Conservation (phyloP, 331 rosid species). For the Quercus phellos region DNA sequence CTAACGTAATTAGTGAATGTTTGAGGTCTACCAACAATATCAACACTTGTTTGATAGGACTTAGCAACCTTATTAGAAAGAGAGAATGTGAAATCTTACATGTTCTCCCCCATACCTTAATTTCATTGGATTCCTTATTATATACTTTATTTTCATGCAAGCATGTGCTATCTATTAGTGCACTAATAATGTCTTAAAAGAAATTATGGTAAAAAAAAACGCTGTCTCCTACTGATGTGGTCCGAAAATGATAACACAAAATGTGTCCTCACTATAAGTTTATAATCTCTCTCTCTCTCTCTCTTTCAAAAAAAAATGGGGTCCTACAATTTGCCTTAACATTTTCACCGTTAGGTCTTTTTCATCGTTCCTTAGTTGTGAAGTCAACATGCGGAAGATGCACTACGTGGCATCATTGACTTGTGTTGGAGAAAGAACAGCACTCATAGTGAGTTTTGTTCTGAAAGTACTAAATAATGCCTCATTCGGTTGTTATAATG, state of each 20-base stretch:
- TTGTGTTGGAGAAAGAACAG: constrained; percentile 35
- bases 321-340: constrained; percentile 25
- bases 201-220: constrained; percentile 20
- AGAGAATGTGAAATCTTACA: constrained; percentile 10
- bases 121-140: constrained; percentile 27
- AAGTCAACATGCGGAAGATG: constrained; percentile 64
- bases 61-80: constrained; percentile 32
- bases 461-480: constrained; percentile 37
- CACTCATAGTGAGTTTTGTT: constrained; percentile 19
- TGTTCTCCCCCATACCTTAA: neutral
- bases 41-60: constrained; percentile 36
- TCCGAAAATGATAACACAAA: constrained; percentile 4
- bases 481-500: constrained; percentile 31
- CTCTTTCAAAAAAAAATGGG: neutral
- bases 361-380: constrained; percentile 45
- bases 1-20: constrained; percentile 35
- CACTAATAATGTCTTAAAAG: constrained; percentile 26
- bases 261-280: neutral
- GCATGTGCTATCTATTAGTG: constrained; percentile 62
- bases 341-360: constrained; percentile 22
- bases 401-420: constrained; percentile 41
- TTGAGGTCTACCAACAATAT: constrained; percentile 61
- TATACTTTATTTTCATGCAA: constrained; percentile 38
- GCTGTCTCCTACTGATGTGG: constrained; percentile 37
- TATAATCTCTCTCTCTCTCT: neutral